Evolutionary conservation across 1,284 basidiomycete genomes (phyloP).

Genomic region (Cryptococcus wingfieldii): DNA sequence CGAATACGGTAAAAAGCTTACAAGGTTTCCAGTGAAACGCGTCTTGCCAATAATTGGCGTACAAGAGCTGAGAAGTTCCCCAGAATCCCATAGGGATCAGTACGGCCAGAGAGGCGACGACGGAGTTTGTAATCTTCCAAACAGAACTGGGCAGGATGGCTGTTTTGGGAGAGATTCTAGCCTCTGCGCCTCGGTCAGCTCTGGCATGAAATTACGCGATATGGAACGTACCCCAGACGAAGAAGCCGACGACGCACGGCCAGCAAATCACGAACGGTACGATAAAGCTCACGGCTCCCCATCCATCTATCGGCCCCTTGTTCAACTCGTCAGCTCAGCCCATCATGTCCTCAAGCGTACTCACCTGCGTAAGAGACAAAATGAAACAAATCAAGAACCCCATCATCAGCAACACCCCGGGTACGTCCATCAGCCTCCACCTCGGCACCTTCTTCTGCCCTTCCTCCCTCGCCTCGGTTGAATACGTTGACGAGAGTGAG

Average conservation of each 20-base stretch:
- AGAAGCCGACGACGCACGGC: slow-evolving; percentile 29
- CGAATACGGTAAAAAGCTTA: neutral
- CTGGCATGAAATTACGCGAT: neutral
- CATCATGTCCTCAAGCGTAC: no score
- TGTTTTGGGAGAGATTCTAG: slow-evolving; percentile 10
- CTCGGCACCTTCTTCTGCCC: slow-evolving; percentile 9
- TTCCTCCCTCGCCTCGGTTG: neutral
- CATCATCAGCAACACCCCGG: slow-evolving; percentile 35
- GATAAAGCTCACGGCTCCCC: slow-evolving; percentile 35
- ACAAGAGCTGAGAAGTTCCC: slow-evolving; percentile 27
- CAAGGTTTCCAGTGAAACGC: slow-evolving; percentile 19
- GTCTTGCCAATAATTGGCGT: slow-evolving; percentile 26
- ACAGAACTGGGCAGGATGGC: slow-evolving; percentile 27
- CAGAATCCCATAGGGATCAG: slow-evolving; percentile 28
- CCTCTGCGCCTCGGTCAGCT: slow-evolving; percentile 8
- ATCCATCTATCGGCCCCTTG: slow-evolving; percentile 27
- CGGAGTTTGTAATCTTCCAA: slow-evolving; percentile 30
- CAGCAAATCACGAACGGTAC: slow-evolving; percentile 35
- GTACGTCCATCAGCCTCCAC: slow-evolving; percentile 39
- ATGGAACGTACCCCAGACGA: slow-evolving; percentile 25
- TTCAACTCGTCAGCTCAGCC: no score
- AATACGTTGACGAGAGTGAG: slow-evolving; percentile 6
- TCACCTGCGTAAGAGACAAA: slow-evolving; percentile 34
- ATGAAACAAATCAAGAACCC: slow-evolving; percentile 36
- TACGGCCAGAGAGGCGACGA: slow-evolving; percentile 16